Conservation (phyloP, 495 filamentous ascomycete species). For the Xylaria scruposa region DNA sequence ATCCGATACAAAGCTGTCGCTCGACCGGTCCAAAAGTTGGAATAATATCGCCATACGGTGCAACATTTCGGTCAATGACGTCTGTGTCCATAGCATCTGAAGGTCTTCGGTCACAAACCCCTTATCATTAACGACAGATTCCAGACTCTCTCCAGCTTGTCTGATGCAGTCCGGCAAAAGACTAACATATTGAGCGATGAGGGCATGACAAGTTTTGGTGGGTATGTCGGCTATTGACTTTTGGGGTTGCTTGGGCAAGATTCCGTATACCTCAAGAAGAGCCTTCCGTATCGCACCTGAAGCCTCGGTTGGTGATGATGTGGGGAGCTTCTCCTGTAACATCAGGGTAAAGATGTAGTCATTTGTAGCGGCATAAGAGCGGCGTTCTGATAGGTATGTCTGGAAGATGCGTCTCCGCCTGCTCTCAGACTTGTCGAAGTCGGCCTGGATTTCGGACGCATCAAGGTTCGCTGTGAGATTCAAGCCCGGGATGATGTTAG, state of each 20-base stretch:
- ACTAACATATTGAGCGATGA: slow-evolving; percentile 49
- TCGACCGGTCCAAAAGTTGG: slow-evolving; percentile 65
- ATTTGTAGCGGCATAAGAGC: slow-evolving; percentile 59
- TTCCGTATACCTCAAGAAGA: slow-evolving; percentile 40
- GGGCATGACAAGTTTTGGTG: slow-evolving; percentile 43
- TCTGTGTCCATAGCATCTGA: slow-evolving; percentile 67
- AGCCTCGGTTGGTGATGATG: slow-evolving; percentile 37
- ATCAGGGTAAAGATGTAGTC: slow-evolving; percentile 53
- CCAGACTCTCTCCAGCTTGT: slow-evolving; percentile 39
- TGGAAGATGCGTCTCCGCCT: slow-evolving; percentile 68
- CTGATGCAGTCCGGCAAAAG: slow-evolving; percentile 45
- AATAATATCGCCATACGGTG: slow-evolving; percentile 79
- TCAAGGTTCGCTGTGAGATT: slow-evolving; percentile 50
- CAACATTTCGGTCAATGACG: slow-evolving; percentile 68
- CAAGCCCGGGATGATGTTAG: slow-evolving; percentile 52
- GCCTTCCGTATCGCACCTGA: slow-evolving; percentile 37
- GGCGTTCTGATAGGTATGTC: slow-evolving; percentile 73
- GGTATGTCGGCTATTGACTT: slow-evolving; percentile 36
- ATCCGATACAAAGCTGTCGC: slow-evolving; percentile 61
- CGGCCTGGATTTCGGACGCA: slow-evolving; percentile 55
- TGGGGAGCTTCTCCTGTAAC: slow-evolving; percentile 43
- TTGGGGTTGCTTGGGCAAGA: slow-evolving; percentile 40
- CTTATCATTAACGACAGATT: slow-evolving; percentile 35
- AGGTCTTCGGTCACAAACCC: slow-evolving; percentile 52
- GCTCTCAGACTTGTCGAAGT: slow-evolving; percentile 62